Evolutionary conservation across 495 filamentous ascomycete species (phyloP), one percentile per base, ranked within the genome.

Genomic region (Ramalina intermedia): DNA sequence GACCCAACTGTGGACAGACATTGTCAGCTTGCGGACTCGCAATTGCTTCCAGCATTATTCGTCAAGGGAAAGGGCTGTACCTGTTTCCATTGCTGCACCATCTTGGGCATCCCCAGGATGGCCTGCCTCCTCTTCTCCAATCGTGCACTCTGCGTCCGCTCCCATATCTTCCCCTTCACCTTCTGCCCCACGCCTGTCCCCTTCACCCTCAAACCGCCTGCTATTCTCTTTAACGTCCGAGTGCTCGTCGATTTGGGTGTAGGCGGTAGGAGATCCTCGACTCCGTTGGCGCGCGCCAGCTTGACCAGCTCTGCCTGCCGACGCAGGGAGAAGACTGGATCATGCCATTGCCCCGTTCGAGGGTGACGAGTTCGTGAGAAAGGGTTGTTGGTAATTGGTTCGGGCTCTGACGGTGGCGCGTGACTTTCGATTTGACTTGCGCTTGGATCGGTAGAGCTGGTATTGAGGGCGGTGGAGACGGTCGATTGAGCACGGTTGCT

Each of bases 81-180:
- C 82, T 87, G 80, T 69, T 94, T 91, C 93, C 91, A 98, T 66
- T 81, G 70, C 64, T 82, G 72, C 56, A 98, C 80, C 69, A 95
- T 76, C 58, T 80, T 73, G 53, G 88, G 86, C 91, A 98, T 98
- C 49, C 77, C 80, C 69, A 85, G 61, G 88, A 98, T 96, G 46
- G 91, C 91, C 65, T 84, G 73, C 73, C 80, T 82, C 63, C 88
- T 77, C 69, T 82, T 79, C 64, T 94, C 89, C 70, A 96, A 74
- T 63, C 83, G 78, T 42, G 73, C 69, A 68, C 83, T 81, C 72
- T 95, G 68, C 54, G 80, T 85, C 65, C 91, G 78, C 74, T 98
- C 91, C 79, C 85, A 85, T 62, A 75, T 73, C 67, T 96, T 86
- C 59, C 91, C 91, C 79, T 95, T 96, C 55, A 94, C 88, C 63